A percentile compares a stretch with the other conserved stretches of the same genome.
Evolutionary conservation across 2,329 filamentous ascomycete genomes (phyloP).

Genomic region (Fulvia fulva): DNA sequence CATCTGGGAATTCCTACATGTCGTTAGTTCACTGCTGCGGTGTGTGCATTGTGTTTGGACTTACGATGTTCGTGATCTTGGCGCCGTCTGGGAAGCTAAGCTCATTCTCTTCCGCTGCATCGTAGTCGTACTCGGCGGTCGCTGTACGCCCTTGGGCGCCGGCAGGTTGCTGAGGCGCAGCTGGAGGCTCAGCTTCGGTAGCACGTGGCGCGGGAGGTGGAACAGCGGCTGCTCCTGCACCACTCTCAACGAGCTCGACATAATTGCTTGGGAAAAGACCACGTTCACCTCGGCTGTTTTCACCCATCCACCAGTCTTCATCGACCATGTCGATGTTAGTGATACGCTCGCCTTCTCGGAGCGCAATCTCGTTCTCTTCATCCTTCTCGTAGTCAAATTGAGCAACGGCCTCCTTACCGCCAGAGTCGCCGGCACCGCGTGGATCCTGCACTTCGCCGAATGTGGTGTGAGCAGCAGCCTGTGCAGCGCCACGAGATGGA

Average conservation of each 20-base stretch:
- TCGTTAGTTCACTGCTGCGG: conserved; percentile 25
- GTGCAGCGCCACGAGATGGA: conserved; percentile 51
- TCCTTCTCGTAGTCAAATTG: conserved; percentile 97
- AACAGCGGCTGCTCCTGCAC: conserved; percentile 37
- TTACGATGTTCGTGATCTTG: conserved; percentile 71
- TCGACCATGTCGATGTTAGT: conserved; percentile 96
- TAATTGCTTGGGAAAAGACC: conserved; percentile 98
- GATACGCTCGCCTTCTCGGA: conserved; percentile 82
- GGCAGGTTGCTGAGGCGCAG: conserved; percentile 33
- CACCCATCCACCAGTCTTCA: conserved; percentile 98
- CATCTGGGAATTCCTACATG: conserved; percentile 82
- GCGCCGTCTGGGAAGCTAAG: conserved; percentile 85
- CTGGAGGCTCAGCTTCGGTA: conserved; percentile 28
- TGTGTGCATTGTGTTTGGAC: conserved; percentile 33
- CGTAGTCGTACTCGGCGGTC: conserved; percentile 89
- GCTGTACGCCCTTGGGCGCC: conserved; percentile 54
- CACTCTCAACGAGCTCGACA: conserved; percentile 70
- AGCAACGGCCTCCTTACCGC: conserved; percentile 70
- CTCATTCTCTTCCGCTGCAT: conserved; percentile 90
- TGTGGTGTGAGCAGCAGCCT: conserved; percentile 42
- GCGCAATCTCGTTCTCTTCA: conserved; percentile 92
- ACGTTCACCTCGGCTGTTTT: conserved; percentile 75
- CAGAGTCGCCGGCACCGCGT: conserved; percentile 36
- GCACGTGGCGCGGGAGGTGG: conserved; percentile 40
- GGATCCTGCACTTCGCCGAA: conserved; percentile 43